Base-by-base conservation (phyloP, 257 asterid species). In the Fraxinus cuspidata region DNA sequence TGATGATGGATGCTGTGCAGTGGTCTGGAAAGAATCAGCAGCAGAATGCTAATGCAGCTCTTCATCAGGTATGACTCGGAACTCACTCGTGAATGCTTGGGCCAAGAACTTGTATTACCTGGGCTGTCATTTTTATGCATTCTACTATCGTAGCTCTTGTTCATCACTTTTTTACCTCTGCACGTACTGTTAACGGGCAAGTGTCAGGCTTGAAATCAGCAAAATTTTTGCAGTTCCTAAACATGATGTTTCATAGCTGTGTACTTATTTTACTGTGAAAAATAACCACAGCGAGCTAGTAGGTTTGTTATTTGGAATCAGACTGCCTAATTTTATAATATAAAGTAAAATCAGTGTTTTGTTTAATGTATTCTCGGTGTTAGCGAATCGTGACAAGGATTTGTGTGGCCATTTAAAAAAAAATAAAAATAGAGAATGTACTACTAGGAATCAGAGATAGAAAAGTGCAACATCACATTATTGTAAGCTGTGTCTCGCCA, bases 1-100 rank as follows among this genome's bases (percentile, higher is more conserved):
- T 91, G 38, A 80, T 95, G 89, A 94, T 94, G 99, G 99, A 94
- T 87, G 96, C 99, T 49, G 97, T 94, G 76, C 97, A 92, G 74
- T 92, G 99, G 99, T 94, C 99, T 63, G 97, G 95, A 42, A 94
- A 94, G 87, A 94, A 94, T 81, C 99, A 94, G 82, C 99, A 94
- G 82, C 99, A 94, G 80, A 94, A 94, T 82, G 96, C 99, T 38
- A 94, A 94, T 82, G 82, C 86, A 28, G 97, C 94, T 58, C 88
- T 94, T 80, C 99, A 97, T 21, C 99, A 94, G 99, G 98, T 94
- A 81, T 80, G 29, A 9, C 28, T 47, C 21, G 53, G 13, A n/a
- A 56, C 27, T 56, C 58, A 47, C n/a, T 47, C 58, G 2, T 47
- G 58, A 47, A 4, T 47, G 18, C 21, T 47, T 44, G 53, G 4